Evolutionary conservation across 176 grass and related monocot genomes (phyloP).

Genomic region (Eragrostis curvula): DNA sequence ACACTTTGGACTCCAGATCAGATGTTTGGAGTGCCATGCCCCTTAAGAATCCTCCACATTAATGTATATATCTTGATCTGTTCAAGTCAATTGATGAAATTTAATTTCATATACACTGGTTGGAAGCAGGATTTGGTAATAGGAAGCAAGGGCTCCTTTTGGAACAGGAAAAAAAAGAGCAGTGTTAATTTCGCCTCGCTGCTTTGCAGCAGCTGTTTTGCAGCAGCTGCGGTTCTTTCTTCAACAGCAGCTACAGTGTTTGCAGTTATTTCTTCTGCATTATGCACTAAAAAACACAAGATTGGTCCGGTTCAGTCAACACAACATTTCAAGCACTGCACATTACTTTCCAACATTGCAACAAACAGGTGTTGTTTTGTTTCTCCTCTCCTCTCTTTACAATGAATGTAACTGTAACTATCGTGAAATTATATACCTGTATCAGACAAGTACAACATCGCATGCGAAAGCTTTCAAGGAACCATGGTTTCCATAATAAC

Average conservation of each 20-base stretch:
- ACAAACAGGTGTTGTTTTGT: conserved; percentile 26
- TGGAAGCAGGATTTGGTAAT: neutral
- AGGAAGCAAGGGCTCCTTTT: neutral
- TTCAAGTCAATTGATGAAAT: neutral
- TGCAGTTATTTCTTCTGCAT: no score
- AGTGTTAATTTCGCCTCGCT: no score
- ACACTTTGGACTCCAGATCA: neutral
- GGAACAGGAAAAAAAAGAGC: neutral
- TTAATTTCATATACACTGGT: neutral
- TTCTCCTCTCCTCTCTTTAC: conserved; percentile 44
- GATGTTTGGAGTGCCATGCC: neutral
- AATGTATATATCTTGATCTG: neutral
- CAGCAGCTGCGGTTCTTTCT: no score
- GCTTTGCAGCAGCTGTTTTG: no score
- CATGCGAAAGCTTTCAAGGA: neutral
- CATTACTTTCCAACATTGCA: conserved; percentile 1
- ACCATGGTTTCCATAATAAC: conserved; percentile 6
- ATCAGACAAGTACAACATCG: conserved; percentile 20
- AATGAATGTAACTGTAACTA: conserved; percentile 52
- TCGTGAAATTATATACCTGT: conserved; percentile 46
- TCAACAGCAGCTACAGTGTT: no score
- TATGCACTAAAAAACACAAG: neutral
- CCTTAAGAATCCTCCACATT: neutral
- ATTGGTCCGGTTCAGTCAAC: conserved; percentile 4
- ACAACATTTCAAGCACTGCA: neutral